Evolutionary conservation across 768 basidiomycete species (phyloP), one percentile per base, ranked within the genome.

Genomic region (Trametes villosa): DNA sequence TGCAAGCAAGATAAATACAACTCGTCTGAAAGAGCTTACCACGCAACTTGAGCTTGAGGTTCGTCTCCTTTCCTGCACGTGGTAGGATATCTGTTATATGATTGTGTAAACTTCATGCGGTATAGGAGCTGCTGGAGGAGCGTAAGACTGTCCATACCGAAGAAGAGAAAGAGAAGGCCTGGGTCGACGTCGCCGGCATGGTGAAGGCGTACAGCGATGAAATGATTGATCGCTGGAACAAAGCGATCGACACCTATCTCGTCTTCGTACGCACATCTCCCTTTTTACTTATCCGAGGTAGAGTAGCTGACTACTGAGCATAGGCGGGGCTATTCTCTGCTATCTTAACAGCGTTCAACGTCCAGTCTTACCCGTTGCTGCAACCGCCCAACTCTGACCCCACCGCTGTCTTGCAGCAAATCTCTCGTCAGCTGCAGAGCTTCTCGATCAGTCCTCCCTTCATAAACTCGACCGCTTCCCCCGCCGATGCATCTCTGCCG

Each of bases 241-340:
- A n/a, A 24, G 49, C 34, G 33, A 50, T 50, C 33, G 33, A 50
- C n/a, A 50, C 49, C 11, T 50, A 50, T 24, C 49, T 50, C n/a
- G 22, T 50, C 13, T 50, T 34, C 12, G 49, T 50, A 34, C 7
- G 49, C n/a, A n/a, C n/a, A n/a, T 47, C 5, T 40, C 5, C 13
- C 13, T 15, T 7, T 12, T 40, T 15, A 4, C 13, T 40, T 15
- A n/a, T n/a, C n/a, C n/a, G n/a, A n/a, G n/a, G n/a, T n/a, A n/a
- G n/a, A n/a, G n/a, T n/a, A 22, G 9, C n/a, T 44, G 6, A 38
- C 20, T 3, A 9, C 22, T 27, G 44, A 22, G 27, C 22, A 26
- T 30, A 71, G 70, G 70, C 70, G 2, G 70, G 68, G 20, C 47
- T 71, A 6, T 68, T 71, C 57, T 68, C 70, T 12, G 65, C 67